These are phyloP conservation scores for Vanilla planifolia DNA, from an alignment of 106 monocot species.

Conservation along the genomic window DNA sequence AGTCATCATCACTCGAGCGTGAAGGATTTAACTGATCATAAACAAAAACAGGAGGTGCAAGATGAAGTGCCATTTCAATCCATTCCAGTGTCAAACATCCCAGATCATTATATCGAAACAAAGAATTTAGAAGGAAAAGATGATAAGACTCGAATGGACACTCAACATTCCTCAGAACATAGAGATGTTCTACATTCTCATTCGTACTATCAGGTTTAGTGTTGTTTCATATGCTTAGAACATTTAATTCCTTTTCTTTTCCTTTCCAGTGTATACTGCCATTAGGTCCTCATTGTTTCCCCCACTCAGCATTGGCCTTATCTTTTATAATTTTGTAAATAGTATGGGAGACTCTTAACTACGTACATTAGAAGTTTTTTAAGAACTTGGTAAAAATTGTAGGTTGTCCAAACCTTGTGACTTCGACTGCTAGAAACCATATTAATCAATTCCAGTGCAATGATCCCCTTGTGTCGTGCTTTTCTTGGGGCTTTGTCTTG, in stretches of 20 bases:
- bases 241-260: background rate
- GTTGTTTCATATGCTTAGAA: background rate
- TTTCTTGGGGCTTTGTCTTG: background rate
- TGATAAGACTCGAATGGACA: conserved; percentile 19
- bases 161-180: conserved; percentile 28
- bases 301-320: no score
- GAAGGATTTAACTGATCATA: conserved; percentile 14
- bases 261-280: no score
- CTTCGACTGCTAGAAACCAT: no score
- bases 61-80: conserved; percentile 27
- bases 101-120: conserved; percentile 11
- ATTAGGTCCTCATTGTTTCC: no score
- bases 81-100: conserved; percentile 12
- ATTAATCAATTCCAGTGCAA: background rate
- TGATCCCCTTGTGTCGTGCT: background rate
- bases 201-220: conserved; percentile 37
- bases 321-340: no score
- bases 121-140: conserved; percentile 13
- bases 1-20: conserved; percentile 18
- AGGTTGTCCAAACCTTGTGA: no score
- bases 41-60: conserved; percentile 26
- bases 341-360: no score
- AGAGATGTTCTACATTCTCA: conserved; percentile 24
- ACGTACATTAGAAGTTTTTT: no score
- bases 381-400: no score